Evolutionary conservation across 2,329 filamentous ascomycete genomes (phyloP), one percentile per base, ranked within the genome.

Genomic region (Aspergillus sp.): DNA sequence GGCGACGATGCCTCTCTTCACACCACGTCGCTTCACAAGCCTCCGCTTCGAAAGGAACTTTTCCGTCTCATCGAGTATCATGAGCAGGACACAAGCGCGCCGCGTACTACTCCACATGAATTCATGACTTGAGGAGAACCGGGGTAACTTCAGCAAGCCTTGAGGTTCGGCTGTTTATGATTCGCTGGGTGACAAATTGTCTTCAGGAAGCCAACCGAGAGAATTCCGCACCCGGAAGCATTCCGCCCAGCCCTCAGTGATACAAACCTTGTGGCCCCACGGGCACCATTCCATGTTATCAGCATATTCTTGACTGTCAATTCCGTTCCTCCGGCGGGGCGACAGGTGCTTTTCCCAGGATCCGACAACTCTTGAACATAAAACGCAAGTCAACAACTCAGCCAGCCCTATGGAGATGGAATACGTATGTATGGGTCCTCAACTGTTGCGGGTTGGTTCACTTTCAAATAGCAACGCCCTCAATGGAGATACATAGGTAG

Each of bases 181-280:
- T 61, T 66, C 59, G 63, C 43, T 54, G 43, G 47, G 25, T 23
- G 54, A 43, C 49, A 48, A n/a, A 54, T 19, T 19, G 19, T 57
- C 19, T 31, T 25, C 34, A 49, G 47, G 48, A 38, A 47, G 47
- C 46, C 62, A 69, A 45, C 67, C 67, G 67, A 67, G 57, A 17
- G 19, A 9, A 56, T 70, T 70, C 68, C 68, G 68, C 66, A 60
- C 61, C 48, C 68, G 68, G 68, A 70, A 68, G 6, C 1, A 51
- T 70, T 70, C 68, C 68, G 68, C 66, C 19, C 49, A 38, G 9
- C 3, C 15, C 22, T 22, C 19, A 9, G 22, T 5, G 41, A 30
- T 17, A 50, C 17, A 57, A 25, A 47, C n/a, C n/a, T 22, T 47
- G 6, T 47, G 17, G 23, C 7, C 23, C n/a, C 45, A 25, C 17